Percentiles rank a stretch among this genome's conserved stretches.
These are phyloP conservation scores for Plasmopara muralis DNA, from an alignment of 352 stramenopile genomes.

Conservation along the genomic window DNA sequence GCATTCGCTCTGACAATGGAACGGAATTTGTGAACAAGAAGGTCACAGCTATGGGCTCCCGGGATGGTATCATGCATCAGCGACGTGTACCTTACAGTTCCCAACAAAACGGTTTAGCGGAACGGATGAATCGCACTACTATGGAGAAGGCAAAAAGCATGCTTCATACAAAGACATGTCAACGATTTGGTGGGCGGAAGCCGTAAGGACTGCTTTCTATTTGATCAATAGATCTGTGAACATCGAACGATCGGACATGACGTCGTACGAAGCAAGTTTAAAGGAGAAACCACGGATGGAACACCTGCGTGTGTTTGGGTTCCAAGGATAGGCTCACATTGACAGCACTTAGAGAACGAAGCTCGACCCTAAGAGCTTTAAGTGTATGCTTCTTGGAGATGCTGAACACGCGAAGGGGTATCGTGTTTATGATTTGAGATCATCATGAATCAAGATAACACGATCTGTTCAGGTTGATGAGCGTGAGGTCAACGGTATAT, in stretches of 20 bases:
- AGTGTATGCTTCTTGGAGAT: neutral
- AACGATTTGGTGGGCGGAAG: neutral
- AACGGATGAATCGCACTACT: neutral
- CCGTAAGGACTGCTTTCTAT: neutral
- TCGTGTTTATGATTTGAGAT: slow-evolving; percentile 9
- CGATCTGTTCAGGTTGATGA: no score
- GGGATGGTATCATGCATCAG: neutral
- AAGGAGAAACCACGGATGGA: neutral
- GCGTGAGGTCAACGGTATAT: no score
- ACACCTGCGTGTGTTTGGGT: neutral
- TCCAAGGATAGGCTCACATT: neutral
- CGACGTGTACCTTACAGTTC: neutral
- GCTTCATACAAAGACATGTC: neutral
- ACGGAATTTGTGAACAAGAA: slow-evolving; percentile 1
- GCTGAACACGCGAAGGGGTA: slow-evolving; percentile 10
- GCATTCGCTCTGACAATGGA: neutral
- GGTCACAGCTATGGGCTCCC: neutral
- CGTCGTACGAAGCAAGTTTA: neutral
- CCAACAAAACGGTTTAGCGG: neutral
- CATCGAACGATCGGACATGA: neutral
- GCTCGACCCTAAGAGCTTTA: neutral
- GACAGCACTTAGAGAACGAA: neutral
- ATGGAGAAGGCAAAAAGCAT: neutral
- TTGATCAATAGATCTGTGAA: neutral
- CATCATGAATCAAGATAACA: slow-evolving; percentile 9